These are phyloP conservation scores for Linanthus parryae DNA, from an alignment of 148 eudicot species.

Conservation along the genomic window DNA sequence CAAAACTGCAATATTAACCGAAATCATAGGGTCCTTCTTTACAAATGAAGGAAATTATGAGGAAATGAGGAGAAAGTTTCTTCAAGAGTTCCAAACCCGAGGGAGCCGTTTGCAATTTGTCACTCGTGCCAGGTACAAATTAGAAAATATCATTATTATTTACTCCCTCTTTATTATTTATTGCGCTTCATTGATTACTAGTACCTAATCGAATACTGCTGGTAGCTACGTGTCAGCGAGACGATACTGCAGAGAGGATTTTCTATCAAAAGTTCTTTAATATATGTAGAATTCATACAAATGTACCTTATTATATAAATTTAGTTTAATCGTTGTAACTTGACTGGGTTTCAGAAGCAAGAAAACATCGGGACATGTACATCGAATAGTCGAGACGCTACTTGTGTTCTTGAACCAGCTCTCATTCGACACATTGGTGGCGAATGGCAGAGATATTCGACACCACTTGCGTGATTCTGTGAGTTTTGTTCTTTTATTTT, in stretches of 20 bases:
- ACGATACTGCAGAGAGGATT: too few species aligned
- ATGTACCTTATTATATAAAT: too few species aligned
- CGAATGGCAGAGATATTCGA: constrained; percentile 46
- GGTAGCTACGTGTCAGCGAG: too few species aligned
- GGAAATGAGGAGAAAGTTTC: constrained; percentile 33
- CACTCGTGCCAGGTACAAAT: too few species aligned
- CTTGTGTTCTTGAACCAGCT: constrained; percentile 49
- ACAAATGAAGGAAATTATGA: constrained; percentile 11
- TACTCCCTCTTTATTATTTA: too few species aligned
- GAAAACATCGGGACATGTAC: neutral
- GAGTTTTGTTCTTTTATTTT: constrained; percentile 10
- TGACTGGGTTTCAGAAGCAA: constrained; percentile 16
- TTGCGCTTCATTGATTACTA: too few species aligned
- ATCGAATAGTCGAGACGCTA: constrained; percentile 26
- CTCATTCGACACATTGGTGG: constrained; percentile 47
- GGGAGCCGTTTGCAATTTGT: too few species aligned
- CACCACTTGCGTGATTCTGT: constrained; percentile 45
- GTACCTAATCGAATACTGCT: too few species aligned
- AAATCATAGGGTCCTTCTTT: constrained; percentile 41
- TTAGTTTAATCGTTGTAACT: too few species aligned
- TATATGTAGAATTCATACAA: too few species aligned
- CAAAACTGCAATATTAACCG: constrained; percentile 44
- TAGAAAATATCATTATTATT: too few species aligned
- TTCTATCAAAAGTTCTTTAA: too few species aligned
- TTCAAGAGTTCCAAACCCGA: constrained; percentile 33